Conservation (phyloP, 441 rosid genomes). For the Jatropha multifida region DNA sequence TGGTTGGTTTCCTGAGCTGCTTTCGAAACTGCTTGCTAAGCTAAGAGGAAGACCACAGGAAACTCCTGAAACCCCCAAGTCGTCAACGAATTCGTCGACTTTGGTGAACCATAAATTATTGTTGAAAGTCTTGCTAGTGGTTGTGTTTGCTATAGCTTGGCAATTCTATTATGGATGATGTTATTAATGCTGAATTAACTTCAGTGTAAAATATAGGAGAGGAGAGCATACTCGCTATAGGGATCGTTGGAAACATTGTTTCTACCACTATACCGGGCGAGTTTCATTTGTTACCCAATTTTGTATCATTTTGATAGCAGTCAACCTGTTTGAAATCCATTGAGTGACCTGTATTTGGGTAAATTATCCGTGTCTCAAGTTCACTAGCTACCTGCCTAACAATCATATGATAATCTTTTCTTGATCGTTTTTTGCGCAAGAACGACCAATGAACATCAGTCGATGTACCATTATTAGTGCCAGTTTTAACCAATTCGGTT, state of each 20-base stretch:
- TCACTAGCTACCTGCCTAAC: too few relatives aligned
- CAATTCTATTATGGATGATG: slow-evolving; percentile 44
- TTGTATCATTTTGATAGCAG: slow-evolving; percentile 20
- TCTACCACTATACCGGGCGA: slow-evolving; percentile 11
- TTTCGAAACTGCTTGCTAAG: slow-evolving; percentile 54
- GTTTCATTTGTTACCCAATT: slow-evolving; percentile 17
- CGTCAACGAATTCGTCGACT: slow-evolving; percentile 35
- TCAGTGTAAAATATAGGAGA: slow-evolving; percentile 27
- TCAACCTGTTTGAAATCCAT: background rate
- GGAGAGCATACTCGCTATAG: slow-evolving; percentile 7
- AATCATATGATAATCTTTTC: too few relatives aligned
- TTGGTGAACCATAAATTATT: slow-evolving; percentile 47
- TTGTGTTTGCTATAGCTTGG: slow-evolving; percentile 63
- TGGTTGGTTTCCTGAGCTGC: slow-evolving; percentile 40
- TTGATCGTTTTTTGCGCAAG: too few relatives aligned
- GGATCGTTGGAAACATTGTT: slow-evolving; percentile 11
- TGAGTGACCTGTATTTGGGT: background rate
- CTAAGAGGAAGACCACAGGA: slow-evolving; percentile 56
- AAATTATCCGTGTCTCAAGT: background rate
- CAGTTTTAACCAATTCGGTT: too few relatives aligned
- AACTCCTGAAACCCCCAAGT: slow-evolving; percentile 27
- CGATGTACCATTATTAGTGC: too few relatives aligned
- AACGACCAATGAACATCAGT: too few relatives aligned
- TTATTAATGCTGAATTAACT: slow-evolving; percentile 9
- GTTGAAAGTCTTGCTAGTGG: slow-evolving; percentile 60